phyloP scores from a whole-genome alignment of 352 stramenopile genomes.

The Globisporangium nunn region DNA sequence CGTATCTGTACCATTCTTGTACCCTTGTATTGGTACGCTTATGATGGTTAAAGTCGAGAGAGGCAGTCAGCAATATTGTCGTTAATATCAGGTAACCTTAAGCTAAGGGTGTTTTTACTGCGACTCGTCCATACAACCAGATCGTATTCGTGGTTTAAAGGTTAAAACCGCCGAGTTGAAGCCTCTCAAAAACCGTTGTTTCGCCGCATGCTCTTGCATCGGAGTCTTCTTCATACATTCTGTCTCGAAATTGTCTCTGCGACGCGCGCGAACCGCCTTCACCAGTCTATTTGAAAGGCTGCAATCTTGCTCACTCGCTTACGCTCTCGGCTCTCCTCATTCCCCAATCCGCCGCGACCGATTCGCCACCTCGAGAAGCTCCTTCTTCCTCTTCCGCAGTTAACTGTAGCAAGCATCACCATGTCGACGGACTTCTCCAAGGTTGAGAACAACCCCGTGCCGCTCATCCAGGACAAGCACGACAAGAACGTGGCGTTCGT shows the following conservation, averaged over 20 bases:
- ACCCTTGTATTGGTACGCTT: too few species aligned
- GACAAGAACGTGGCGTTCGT: constrained; percentile 77
- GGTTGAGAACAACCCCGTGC: constrained; percentile 81
- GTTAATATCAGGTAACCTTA: too few species aligned
- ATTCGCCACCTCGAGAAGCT: background rate
- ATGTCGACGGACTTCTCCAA: constrained; percentile 86
- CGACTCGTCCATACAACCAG: too few species aligned
- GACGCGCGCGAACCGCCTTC: background rate
- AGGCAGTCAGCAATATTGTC: too few species aligned
- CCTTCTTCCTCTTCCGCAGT: background rate
- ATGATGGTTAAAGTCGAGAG: too few species aligned
- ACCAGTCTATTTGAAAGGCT: background rate
- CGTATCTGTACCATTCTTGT: too few species aligned
- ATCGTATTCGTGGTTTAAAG: too few species aligned
- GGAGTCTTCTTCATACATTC: too few species aligned
- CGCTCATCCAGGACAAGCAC: constrained; percentile 63
- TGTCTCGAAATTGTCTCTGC: background rate
- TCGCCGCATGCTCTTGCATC: too few species aligned
- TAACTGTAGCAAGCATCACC: constrained; percentile 1
- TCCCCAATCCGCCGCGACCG: background rate
- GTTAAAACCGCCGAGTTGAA: too few species aligned
- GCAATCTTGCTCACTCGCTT: background rate
- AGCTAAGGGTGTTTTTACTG: too few species aligned
- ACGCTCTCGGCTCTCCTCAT: background rate
- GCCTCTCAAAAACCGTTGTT: too few species aligned